Percentiles rank a stretch among this genome's conserved stretches.
Evolutionary conservation across 2,329 filamentous ascomycete species (phyloP).

Genomic region (Fusarium luffae): DNA sequence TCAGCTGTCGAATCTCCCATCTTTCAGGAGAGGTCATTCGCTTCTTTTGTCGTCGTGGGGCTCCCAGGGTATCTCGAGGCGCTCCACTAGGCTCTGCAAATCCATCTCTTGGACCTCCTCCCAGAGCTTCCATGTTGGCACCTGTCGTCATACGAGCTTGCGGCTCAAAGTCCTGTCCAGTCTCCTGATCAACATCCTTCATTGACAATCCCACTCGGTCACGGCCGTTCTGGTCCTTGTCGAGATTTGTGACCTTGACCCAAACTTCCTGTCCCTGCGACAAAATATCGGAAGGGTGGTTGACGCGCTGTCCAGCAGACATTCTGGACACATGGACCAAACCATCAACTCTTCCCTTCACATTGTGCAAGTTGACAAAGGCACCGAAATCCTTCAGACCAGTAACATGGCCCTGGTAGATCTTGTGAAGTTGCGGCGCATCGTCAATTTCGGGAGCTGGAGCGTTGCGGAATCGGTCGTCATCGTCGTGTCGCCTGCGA

Average conservation of each 20-base stretch:
- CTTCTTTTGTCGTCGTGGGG: conserved; percentile 76
- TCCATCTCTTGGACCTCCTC: conserved; percentile 70
- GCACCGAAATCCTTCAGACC: conserved; percentile 95
- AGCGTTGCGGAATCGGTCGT: conserved; percentile 72
- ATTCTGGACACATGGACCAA: conserved; percentile 94
- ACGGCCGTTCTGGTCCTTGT: conserved; percentile 60
- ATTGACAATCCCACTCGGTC: conserved; percentile 88
- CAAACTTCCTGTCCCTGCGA: conserved; percentile 85
- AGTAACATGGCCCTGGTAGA: conserved; percentile 90
- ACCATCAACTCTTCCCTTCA: conserved; percentile 89
- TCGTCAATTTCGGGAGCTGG: conserved; percentile 84
- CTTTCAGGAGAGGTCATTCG: conserved; percentile 95
- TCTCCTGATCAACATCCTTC: conserved; percentile 95
- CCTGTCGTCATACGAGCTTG: conserved; percentile 84
- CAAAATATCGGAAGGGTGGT: conserved; percentile 90
- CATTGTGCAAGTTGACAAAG: conserved; percentile 91
- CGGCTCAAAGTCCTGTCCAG: conserved; percentile 84
- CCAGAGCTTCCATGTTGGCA: conserved; percentile 86
- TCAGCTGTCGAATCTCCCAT: conserved; percentile 97
- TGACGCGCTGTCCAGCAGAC: conserved; percentile 84
- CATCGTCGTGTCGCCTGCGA: conserved; percentile 56
- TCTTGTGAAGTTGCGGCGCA: conserved; percentile 80
- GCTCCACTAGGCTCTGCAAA: conserved; percentile 59
- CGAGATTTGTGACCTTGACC: conserved; percentile 90
- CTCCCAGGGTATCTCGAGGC: conserved; percentile 54